A percentile compares a stretch with the other conserved stretches of the same genome.
Conservation (phyloP, 148 eudicot species). For the Mesembryanthemum crystallinum region DNA sequence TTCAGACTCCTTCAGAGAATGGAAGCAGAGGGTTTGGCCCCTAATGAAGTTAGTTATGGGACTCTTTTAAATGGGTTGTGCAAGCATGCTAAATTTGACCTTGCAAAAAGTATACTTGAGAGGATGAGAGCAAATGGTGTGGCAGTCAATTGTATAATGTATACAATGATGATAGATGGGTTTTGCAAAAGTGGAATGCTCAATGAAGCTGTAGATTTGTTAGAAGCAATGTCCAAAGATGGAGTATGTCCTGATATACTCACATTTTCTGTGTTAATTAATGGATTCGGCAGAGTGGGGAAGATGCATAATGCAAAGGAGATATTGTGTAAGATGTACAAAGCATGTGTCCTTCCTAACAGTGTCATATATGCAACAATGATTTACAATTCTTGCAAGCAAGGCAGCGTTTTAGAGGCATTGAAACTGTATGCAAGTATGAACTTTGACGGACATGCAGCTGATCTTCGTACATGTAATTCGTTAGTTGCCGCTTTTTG, state of each 20-base stretch:
- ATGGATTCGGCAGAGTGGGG: slow-evolving; percentile 65
- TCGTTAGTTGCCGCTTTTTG: slow-evolving; percentile 56
- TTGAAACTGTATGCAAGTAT: slow-evolving; percentile 45
- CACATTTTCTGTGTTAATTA: slow-evolving; percentile 70
- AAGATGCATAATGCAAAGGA: slow-evolving; percentile 49
- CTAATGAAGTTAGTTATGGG: slow-evolving; percentile 72
- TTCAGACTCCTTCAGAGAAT: slow-evolving; percentile 46
- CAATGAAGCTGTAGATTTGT: slow-evolving; percentile 48
- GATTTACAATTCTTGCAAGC: slow-evolving; percentile 58
- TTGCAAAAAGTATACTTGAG: slow-evolving; percentile 51
- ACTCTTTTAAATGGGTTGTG: slow-evolving; percentile 67
- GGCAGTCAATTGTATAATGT: slow-evolving; percentile 31
- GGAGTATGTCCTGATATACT: slow-evolving; percentile 54
- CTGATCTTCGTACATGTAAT: slow-evolving; percentile 52
- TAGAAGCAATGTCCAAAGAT: slow-evolving; percentile 49
- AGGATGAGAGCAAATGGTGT: slow-evolving; percentile 49
- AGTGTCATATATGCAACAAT: slow-evolving; percentile 50
- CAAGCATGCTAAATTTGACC: slow-evolving; percentile 57
- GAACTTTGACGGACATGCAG: slow-evolving; percentile 38
- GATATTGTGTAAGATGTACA: slow-evolving; percentile 67
- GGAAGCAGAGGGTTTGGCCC: slow-evolving; percentile 52
- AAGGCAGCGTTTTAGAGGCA: slow-evolving; percentile 49
- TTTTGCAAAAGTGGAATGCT: slow-evolving; percentile 51
- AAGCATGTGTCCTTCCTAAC: slow-evolving; percentile 47
- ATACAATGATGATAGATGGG: slow-evolving; percentile 77